Evolutionary conservation across 495 filamentous ascomycete genomes (phyloP).

Genomic region (Penicillium angulare): DNA sequence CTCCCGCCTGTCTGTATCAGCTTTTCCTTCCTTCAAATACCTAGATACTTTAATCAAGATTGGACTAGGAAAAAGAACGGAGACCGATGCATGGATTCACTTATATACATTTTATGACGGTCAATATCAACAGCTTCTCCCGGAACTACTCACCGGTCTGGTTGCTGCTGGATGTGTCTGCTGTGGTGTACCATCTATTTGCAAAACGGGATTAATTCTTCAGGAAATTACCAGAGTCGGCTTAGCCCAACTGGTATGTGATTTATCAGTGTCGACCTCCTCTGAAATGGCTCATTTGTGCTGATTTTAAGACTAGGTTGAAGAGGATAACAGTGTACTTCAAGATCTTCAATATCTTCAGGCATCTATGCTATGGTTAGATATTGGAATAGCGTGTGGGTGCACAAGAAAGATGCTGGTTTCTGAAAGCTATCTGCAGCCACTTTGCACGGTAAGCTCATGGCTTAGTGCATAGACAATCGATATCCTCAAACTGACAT

Average conservation of each 20-base stretch:
- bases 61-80: conserved; percentile 51
- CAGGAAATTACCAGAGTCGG: conserved; percentile 53
- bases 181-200: conserved; percentile 49
- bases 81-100: conserved; percentile 58
- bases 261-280: background rate
- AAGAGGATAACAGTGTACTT: conserved; percentile 54
- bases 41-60: conserved; percentile 60
- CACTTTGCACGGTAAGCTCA: conserved; percentile 46
- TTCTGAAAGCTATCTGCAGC: conserved; percentile 53
- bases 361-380: conserved; percentile 50
- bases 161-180: conserved; percentile 55
- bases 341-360: conserved; percentile 55
- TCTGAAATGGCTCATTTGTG: background rate
- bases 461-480: too few relatives aligned
- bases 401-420: conserved; percentile 64
- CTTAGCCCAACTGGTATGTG: conserved; percentile 36
- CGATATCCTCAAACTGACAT: too few relatives aligned
- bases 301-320: conserved; percentile 31
- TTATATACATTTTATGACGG: conserved; percentile 49
- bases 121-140: conserved; percentile 40
- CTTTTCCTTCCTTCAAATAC: conserved; percentile 55
- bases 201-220: conserved; percentile 58
- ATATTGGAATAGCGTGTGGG: conserved; percentile 61
- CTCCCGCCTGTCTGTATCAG: conserved; percentile 45
- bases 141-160: conserved; percentile 53